Evolutionary conservation across 2,329 filamentous ascomycete genomes (phyloP).

Genomic region (Alternaria postmessia): DNA sequence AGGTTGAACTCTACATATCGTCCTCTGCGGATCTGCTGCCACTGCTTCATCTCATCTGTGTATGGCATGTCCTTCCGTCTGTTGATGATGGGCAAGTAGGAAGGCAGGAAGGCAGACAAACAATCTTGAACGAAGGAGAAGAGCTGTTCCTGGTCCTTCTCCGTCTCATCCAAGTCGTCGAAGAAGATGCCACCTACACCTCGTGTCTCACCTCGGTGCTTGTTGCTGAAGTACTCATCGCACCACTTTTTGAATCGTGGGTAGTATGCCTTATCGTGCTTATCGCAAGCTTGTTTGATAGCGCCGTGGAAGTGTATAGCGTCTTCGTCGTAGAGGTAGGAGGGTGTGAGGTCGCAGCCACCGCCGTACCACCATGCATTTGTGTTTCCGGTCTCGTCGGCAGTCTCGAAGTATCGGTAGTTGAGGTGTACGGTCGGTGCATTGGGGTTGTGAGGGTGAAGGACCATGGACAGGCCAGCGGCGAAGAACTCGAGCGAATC

Average conservation of each 20-base stretch:
- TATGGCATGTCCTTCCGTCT: slow-evolving; percentile 91
- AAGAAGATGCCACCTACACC: slow-evolving; percentile 98
- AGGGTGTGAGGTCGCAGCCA: slow-evolving; percentile 90
- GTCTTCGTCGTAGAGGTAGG: slow-evolving; percentile 96
- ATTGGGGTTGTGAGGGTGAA: slow-evolving; percentile 95
- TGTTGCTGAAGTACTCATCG: slow-evolving; percentile 95
- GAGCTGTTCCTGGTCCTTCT: slow-evolving; percentile 86
- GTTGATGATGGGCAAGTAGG: slow-evolving; percentile 88
- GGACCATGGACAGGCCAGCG: slow-evolving; percentile 87
- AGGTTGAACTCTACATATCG: slow-evolving; percentile 99
- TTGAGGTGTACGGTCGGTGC: slow-evolving; percentile 97
- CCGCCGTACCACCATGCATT: slow-evolving; percentile 99
- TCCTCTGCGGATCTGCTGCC: slow-evolving; percentile 95
- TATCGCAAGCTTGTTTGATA: slow-evolving; percentile 91
- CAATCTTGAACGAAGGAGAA: slow-evolving; percentile 91
- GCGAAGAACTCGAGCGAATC: slow-evolving; percentile 95
- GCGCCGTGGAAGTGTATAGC: slow-evolving; percentile 95
- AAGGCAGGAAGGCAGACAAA: slow-evolving; percentile 85
- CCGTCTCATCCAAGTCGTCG: slow-evolving; percentile 88
- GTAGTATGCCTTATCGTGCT: slow-evolving; percentile 91
- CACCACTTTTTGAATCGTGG: slow-evolving; percentile 98
- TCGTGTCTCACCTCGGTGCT: slow-evolving; percentile 85
- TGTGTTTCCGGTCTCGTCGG: slow-evolving; percentile 78
- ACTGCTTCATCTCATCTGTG: slow-evolving; percentile 85
- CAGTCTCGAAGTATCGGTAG: slow-evolving; percentile 98